Evolutionary conservation across 768 basidiomycete species (phyloP).

Genomic region (Suillus placidus): DNA sequence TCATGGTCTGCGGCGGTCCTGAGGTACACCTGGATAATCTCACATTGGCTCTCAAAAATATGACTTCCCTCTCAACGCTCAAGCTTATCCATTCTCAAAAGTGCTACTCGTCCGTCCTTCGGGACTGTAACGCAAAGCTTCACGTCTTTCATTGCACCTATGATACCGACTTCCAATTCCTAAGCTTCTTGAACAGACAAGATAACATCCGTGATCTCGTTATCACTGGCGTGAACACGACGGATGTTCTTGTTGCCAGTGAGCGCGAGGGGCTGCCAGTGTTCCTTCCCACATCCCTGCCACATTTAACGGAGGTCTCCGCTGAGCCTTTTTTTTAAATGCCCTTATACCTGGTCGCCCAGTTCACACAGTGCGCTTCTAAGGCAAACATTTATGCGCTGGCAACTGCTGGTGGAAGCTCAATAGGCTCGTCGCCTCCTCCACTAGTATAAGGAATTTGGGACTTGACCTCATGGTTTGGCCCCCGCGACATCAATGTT

Average conservation of each 20-base stretch:
- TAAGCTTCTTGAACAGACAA: neutral
- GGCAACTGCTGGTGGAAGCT: too few species aligned
- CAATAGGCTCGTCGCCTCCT: too few species aligned
- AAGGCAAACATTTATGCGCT: neutral
- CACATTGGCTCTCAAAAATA: neutral
- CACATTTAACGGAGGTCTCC: neutral
- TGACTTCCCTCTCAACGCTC: too few species aligned
- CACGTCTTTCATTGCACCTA: neutral
- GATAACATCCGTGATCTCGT: neutral
- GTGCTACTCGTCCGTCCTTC: too few species aligned
- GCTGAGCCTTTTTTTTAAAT: neutral
- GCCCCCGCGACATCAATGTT: too few species aligned
- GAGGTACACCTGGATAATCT: neutral
- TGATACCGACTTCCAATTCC: neutral
- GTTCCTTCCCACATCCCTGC: neutral
- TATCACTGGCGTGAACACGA: neutral
- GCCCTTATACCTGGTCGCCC: neutral
- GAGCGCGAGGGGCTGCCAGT: neutral
- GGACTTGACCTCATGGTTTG: neutral
- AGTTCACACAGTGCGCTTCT: neutral
- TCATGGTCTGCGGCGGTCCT: neutral
- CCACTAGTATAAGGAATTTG: neutral
- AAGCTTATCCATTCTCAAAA: too few species aligned
- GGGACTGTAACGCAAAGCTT: neutral
- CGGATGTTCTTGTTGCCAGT: too few species aligned